A percentile compares a stretch with the other conserved stretches of the same genome.
Evolutionary conservation across 129 eudicot species (phyloP).

Genomic region (Daucus carota): DH1_v3.0 NC_030383.2:47683001-47683500

Average conservation of each 20-base stretch:
- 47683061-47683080: background rate
- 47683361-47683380: background rate
- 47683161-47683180: slow-evolving; percentile 57
- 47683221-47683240: no score
- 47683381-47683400: background rate
- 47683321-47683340: no score
- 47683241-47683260: background rate
- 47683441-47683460: background rate
- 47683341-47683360: background rate
- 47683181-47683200: slow-evolving; percentile 61
- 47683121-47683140: slow-evolving; percentile 55
- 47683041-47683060: background rate
- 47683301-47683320: background rate
- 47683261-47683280: background rate
- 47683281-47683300: background rate
- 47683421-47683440: background rate
- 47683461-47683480: background rate
- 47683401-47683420: background rate
- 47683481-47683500: no score
- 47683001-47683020: background rate
- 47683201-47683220: slow-evolving; percentile 16
- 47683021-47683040: background rate
- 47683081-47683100: slow-evolving; percentile 41
- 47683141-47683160: slow-evolving; percentile 47
- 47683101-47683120: slow-evolving; percentile 62